Conservation (phyloP, 306 rosid species). For the Ammopiptanthus mongolicus region DNA sequence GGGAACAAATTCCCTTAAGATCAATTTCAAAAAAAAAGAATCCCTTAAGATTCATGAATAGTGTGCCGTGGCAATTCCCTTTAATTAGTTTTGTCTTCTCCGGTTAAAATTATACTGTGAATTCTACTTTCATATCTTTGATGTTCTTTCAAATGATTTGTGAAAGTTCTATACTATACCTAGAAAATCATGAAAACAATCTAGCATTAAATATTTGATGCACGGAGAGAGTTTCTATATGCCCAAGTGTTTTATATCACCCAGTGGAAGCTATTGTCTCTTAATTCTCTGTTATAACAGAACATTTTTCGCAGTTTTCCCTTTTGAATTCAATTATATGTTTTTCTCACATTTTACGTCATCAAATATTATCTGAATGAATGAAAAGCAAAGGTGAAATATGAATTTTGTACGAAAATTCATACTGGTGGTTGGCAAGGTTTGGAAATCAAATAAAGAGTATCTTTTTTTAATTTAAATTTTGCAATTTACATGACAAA, state of each 20-base stretch:
- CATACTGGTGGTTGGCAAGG: neutral
- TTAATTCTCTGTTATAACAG: neutral
- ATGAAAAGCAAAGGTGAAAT: no score
- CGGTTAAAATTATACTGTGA: neutral
- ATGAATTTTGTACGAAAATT: neutral
- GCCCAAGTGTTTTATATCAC: neutral
- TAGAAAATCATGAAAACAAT: no score
- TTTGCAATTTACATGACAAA: no score
- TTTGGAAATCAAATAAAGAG: neutral
- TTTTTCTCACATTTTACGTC: neutral
- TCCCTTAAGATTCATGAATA: neutral
- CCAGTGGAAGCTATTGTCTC: neutral
- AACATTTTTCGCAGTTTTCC: neutral
- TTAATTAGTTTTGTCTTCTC: neutral
- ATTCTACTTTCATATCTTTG: neutral
- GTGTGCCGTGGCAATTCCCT: neutral
- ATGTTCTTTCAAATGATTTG: neutral
- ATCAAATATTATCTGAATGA: neutral
- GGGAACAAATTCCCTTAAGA: no score
- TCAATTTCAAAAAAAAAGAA: no score
- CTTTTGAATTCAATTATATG: neutral
- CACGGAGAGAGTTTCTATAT: no score
- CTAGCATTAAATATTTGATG: no score
- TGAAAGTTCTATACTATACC: neutral
- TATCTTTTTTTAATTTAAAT: no score